phyloP scores from a whole-genome alignment of 1,284 basidiomycete species.

The Anthracocystis walkeri region DNA sequence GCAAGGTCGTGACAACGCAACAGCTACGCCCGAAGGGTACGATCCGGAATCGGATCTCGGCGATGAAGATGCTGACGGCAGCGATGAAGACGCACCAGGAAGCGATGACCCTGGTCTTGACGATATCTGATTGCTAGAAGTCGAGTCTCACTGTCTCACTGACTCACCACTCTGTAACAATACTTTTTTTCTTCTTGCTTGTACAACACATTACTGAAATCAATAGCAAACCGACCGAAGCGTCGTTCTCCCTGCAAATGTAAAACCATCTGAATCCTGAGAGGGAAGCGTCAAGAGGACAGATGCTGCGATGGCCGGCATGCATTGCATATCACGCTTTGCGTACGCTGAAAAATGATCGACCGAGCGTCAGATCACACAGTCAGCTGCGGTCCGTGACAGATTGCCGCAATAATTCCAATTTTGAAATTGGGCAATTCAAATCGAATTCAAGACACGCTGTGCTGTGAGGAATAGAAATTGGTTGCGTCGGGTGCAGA shows the following conservation, averaged over 20 bases:
- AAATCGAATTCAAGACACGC: neutral
- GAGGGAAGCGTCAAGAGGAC: no score
- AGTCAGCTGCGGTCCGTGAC: neutral
- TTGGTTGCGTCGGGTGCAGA: no score
- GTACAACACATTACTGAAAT: neutral
- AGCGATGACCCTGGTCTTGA: constrained; percentile 46
- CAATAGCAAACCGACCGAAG: no score
- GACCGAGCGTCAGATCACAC: constrained; percentile 8
- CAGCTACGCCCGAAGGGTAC: constrained; percentile 15
- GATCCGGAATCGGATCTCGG: constrained; percentile 18
- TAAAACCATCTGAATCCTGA: no score
- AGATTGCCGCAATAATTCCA: no score
- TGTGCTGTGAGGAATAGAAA: neutral
- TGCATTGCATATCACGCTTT: no score
- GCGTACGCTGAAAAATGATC: no score
- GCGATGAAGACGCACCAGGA: constrained; percentile 52
- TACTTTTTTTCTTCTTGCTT: neutral
- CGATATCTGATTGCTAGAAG: constrained; percentile 16
- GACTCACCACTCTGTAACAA: constrained; percentile 2
- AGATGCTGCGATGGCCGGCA: no score
- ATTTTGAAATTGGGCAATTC: neutral
- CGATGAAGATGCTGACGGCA: constrained; percentile 48
- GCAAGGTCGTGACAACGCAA: constrained; percentile 6
- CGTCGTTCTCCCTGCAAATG: no score
- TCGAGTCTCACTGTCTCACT: neutral